Base-by-base conservation (phyloP, 2,329 filamentous ascomycete genomes). In the Ophiostoma australiae region DNA sequence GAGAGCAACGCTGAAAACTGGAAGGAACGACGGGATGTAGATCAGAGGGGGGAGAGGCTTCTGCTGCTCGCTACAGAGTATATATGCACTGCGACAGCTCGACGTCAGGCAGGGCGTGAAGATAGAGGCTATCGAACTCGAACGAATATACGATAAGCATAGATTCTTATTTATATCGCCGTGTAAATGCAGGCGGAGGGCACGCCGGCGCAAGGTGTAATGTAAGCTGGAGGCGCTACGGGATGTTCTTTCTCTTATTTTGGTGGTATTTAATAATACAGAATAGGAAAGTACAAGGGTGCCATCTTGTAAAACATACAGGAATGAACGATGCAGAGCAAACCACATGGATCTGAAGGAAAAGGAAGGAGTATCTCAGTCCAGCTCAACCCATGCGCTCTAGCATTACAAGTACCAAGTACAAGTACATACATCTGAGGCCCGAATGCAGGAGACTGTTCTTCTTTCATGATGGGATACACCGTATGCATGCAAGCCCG, bases 401-500 rank as follows among this genome's bases (percentile, higher is more conserved):
- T 39, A 39, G 27, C 37, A 39, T 10, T 39, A 39, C 44, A 48
- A n/a, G 37, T 20, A 48, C 5, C 5, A 44, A 20, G 41, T 44
- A 44, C 15, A 39, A 39, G 37, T 39, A 39, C 41, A 10, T 39
- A 39, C 37, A n/a, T 48, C 6, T 48, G n/a, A 31, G 52, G 23
- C n/a, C 52, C 23, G 52, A 27, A 31, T 58, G 52, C 52, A 58
- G 52, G 52, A 11, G 52, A 31, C 52, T 48, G 17, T 6, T 48
- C 17, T 48, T 48, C 23, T 55, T 61, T 67, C 17, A 58, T 7
- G 52, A 58, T 27, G 10, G 52, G 52, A 58, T 58, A 58, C 52
- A 58, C 52, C 52, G 23, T 58, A 58, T 58, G 52, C 52, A 58
- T 58, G 52, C 52, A 58, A 13, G 52, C 23, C 52, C 52, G 52